A percentile compares a stretch with the other conserved stretches of the same genome.
phyloP scores from a whole-genome alignment of 2,329 filamentous ascomycete genomes.

The Fusarium anthophilum region DNA sequence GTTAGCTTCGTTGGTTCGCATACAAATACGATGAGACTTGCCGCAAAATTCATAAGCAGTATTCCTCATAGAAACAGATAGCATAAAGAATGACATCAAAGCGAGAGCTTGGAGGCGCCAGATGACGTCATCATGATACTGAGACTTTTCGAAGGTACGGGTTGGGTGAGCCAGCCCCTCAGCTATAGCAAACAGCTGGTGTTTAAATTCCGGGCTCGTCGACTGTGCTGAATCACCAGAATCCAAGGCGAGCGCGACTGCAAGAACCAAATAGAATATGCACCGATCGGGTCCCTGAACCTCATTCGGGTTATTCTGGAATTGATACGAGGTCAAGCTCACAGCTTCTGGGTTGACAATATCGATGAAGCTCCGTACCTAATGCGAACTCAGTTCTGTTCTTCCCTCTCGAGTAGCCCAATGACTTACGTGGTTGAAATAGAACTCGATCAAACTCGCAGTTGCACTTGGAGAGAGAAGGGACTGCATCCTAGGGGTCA shows the following conservation, averaged over 20 bases:
- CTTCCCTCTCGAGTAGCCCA: not conserved
- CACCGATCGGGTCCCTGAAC: slow-evolving; percentile 64
- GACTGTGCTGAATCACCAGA: slow-evolving; percentile 61
- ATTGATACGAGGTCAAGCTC: slow-evolving; percentile 61
- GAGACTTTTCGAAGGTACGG: not conserved
- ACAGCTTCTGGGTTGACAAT: slow-evolving; percentile 65
- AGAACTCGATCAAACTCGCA: slow-evolving; percentile 56
- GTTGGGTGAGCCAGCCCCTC: slow-evolving; percentile 57
- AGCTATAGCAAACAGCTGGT: slow-evolving; percentile 70
- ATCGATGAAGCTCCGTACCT: slow-evolving; percentile 70
- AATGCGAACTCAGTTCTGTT: not conserved
- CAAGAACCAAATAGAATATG: slow-evolving; percentile 68
- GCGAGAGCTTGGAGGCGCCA: slow-evolving; percentile 72
- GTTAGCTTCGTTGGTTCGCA: not conserved
- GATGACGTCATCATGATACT: slow-evolving; percentile 66
- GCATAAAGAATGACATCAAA: slow-evolving; percentile 71
- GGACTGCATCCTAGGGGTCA: not conserved
- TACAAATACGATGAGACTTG: slow-evolving; percentile 41
- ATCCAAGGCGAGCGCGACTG: slow-evolving; percentile 69
- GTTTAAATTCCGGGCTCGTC: slow-evolving; percentile 62
- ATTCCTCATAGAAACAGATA: slow-evolving; percentile 69
- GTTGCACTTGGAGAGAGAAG: slow-evolving; percentile 59
- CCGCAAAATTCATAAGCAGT: slow-evolving; percentile 70
- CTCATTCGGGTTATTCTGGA: slow-evolving; percentile 43
- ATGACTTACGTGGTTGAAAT: slow-evolving; percentile 65